Conservation (phyloP, 305 asterid species). For the Ilex paraguariensis region DNA sequence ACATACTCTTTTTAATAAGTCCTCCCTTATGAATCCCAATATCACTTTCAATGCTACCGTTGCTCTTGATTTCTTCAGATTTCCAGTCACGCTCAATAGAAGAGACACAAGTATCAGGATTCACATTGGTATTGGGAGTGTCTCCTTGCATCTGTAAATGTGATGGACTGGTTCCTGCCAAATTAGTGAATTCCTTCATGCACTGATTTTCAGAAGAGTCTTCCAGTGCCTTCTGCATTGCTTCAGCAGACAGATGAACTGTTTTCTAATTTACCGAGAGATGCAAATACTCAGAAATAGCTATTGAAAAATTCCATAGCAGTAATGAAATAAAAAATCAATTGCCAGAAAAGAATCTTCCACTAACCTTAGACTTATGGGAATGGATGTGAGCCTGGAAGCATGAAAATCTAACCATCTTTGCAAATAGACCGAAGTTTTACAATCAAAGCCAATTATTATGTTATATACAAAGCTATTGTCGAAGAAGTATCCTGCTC, state of each 20-base stretch:
- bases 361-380: constrained; percentile 75
- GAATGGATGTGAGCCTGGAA: constrained; percentile 59
- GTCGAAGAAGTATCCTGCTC: constrained; percentile 20
- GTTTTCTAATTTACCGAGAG: constrained; percentile 49
- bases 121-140: constrained; percentile 19
- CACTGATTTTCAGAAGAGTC: constrained; percentile 40
- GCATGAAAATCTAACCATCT: constrained; percentile 94
- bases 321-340: constrained; percentile 1
- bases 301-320: constrained; percentile 10
- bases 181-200: constrained; percentile 22
- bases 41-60: constrained; percentile 37
- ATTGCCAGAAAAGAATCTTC: constrained; percentile 6
- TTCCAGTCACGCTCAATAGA: constrained; percentile 43
- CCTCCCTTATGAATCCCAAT: constrained; percentile 15
- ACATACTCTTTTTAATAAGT: constrained; percentile 53
- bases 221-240: constrained; percentile 59
- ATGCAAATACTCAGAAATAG: constrained; percentile 15
- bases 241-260: constrained; percentile 46
- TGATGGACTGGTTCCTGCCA: constrained; percentile 26
- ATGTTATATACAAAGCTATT: constrained; percentile 21
- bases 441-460: constrained; percentile 35
- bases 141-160: constrained; percentile 29
- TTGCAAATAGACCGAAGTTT: constrained; percentile 16
- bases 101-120: constrained; percentile 29
- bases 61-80: constrained; percentile 54